Evolutionary conservation across 106 monocot species (phyloP), one percentile per base, ranked within the genome.

Genomic region (Dioscorea dumetorum): DNA sequence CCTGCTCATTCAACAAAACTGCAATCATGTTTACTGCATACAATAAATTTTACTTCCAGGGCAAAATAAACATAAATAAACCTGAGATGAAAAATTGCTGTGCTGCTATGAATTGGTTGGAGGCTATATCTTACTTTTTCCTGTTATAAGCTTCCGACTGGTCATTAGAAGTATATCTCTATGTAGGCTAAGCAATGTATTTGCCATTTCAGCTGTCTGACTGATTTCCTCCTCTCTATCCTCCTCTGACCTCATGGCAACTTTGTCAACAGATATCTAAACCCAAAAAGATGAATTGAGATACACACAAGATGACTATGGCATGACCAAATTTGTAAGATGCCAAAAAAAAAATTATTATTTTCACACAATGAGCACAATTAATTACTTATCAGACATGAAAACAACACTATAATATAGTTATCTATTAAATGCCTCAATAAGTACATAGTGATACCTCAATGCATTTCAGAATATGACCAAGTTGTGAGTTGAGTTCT

Each of bases 91-190:
- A 59, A 58, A 54, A 18, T 8, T 54, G 9, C 19, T 54, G 54
- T 19, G 19, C 9, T 54, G 54, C 54, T 54, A 54, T 54, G 54
- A 19, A 54, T 3, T 12, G 54, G 61, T 8, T n/a, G 34, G 32
- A 33, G 57, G 21, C n/a, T 31, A 68, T 53, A 61, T 65, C 82
- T 78, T 31, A 91, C 95, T 75, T 83, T 74, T 88, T 76, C 95
- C 95, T 34, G 80, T 89, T 19, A 97, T 78, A 48, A 97, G 95
- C 58, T 97, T 64, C 19, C 95, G 70, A 65, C 88, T 97, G 17
- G 95, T 97, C 79, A 97, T 61, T 56, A 97, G 12, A 63, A 97
- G 86, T 18, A 88, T 91, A 82, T 97, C 95, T 70, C 87, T 97
- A 51, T 80, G 33, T 71, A 86, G 66, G 74, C 69, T 82, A 62